Evolutionary conservation across 2,329 filamentous ascomycete genomes (phyloP).

Genomic region (Colletotrichum caudatum): DNA sequence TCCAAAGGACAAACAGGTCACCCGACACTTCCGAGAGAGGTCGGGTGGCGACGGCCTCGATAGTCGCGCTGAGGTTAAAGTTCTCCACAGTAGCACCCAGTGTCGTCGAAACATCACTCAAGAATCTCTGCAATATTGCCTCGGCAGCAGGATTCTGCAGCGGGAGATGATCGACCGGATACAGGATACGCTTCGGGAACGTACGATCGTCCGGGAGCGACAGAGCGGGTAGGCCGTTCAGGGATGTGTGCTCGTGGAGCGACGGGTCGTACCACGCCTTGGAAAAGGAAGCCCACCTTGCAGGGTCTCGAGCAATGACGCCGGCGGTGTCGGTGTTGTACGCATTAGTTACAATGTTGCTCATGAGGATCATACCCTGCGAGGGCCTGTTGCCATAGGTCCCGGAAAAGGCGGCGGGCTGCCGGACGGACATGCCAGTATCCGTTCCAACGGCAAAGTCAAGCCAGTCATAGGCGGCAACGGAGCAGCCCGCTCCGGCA

Average conservation of each 20-base stretch:
- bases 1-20: constrained; percentile 19
- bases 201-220: constrained; percentile 49
- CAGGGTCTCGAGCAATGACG: constrained; percentile 45
- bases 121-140: constrained; percentile 52
- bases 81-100: constrained; percentile 53
- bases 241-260: constrained; percentile 50
- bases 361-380: constrained; percentile 45
- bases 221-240: constrained; percentile 53
- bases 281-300: constrained; percentile 50
- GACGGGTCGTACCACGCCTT: constrained; percentile 54
- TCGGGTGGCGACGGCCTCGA: background rate
- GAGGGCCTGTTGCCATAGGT: constrained; percentile 48
- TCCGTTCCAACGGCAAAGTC: constrained; percentile 45
- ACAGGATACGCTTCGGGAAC: constrained; percentile 55
- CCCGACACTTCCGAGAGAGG: background rate
- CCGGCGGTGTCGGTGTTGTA: constrained; percentile 47
- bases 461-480: constrained; percentile 49
- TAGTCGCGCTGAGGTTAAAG: constrained; percentile 52
- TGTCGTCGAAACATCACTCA: constrained; percentile 50
- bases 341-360: constrained; percentile 45
- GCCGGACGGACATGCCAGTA: constrained; percentile 46
- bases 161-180: constrained; percentile 56
- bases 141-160: constrained; percentile 55
- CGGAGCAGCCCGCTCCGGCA: constrained; percentile 45
- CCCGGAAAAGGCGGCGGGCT: constrained; percentile 47